Evolutionary conservation across 805 yeast genomes (phyloP).

Genomic region (Wickerhamomyces chaumierensis): DNA sequence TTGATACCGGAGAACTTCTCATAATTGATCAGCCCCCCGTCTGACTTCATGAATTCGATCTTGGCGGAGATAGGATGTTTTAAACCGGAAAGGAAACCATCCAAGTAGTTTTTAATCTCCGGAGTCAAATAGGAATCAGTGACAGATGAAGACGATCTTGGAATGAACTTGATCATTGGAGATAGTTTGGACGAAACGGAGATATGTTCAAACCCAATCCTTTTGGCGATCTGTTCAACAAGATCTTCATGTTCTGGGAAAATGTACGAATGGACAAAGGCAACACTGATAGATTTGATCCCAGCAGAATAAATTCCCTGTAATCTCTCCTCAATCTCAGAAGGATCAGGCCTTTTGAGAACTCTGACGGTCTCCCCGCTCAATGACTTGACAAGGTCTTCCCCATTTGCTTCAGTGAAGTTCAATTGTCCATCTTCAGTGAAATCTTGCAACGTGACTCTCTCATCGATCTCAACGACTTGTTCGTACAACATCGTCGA

Average conservation of each 20-base stretch:
- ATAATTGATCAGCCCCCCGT: conserved; percentile 89
- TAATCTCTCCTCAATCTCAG: conserved; percentile 30
- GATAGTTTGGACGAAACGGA: conserved; percentile 59
- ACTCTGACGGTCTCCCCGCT: conserved; percentile 62
- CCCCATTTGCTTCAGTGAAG: conserved; percentile 14
- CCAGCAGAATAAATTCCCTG: conserved; percentile 41
- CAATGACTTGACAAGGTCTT: conserved; percentile 36
- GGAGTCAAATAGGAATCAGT: conserved; percentile 84
- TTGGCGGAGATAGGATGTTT: conserved; percentile 29
- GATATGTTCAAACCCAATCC: conserved; percentile 57
- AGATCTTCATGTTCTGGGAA: conserved; percentile 57
- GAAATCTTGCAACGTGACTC: conserved; percentile 76
- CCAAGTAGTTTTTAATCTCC: conserved; percentile 53
- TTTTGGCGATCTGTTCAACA: conserved; percentile 47
- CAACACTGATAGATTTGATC: conserved; percentile 58
- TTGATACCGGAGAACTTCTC: conserved; percentile 73
- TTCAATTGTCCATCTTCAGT: conserved; percentile 54
- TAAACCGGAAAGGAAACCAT: conserved; percentile 52
- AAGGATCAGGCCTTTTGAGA: conserved; percentile 36
- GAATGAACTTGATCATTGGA: conserved; percentile 71
- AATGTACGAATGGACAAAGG: conserved; percentile 64
- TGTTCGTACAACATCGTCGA: conserved; percentile 61
- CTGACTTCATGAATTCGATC: conserved; percentile 89
- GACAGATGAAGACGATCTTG: conserved; percentile 66
- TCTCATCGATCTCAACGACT: conserved; percentile 80